phyloP scores from a whole-genome alignment of 176 grass and related monocot genomes.

The Lolium perenne region DNA sequence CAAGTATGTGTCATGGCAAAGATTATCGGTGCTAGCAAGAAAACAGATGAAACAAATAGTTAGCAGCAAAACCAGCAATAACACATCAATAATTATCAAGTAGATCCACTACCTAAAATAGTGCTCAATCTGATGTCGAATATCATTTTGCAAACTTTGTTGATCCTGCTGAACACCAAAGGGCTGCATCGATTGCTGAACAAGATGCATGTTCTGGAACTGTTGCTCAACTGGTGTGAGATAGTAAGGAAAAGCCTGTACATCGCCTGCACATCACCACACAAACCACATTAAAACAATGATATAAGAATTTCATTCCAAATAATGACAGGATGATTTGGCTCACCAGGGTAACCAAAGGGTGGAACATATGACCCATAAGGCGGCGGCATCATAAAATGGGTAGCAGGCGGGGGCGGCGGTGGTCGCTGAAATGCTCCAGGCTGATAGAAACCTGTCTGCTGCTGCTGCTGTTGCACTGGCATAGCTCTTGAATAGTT shows the following conservation, averaged over 20 bases:
- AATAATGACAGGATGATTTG: background rate
- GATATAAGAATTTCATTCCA: background rate
- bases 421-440: slow-evolving; percentile 46
- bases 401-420: slow-evolving; percentile 13
- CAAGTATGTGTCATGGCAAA: slow-evolving; percentile 68
- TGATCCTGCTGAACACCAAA: slow-evolving; percentile 42
- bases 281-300: slow-evolving; percentile 43
- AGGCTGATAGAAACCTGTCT: slow-evolving; percentile 32
- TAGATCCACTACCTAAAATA: slow-evolving; percentile 81
- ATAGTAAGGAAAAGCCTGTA: slow-evolving; percentile 50
- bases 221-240: slow-evolving; percentile 56
- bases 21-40: slow-evolving; percentile 69
- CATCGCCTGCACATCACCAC: slow-evolving; percentile 33
- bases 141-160: slow-evolving; percentile 43
- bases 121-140: slow-evolving; percentile 73
- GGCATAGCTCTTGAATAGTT: slow-evolving; percentile 35
- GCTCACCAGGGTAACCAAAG: slow-evolving; percentile 58
- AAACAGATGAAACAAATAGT: slow-evolving; percentile 19
- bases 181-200: slow-evolving; percentile 47
- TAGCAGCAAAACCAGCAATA: background rate
- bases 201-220: slow-evolving; percentile 56
- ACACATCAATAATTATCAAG: background rate
- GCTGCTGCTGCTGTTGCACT: slow-evolving; percentile 33
- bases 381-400: slow-evolving; percentile 48
- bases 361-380: slow-evolving; percentile 39